These are phyloP conservation scores for Aspergillus versicolor DNA, from an alignment of 2,329 filamentous ascomycete genomes.

Conservation along the genomic window DNA sequence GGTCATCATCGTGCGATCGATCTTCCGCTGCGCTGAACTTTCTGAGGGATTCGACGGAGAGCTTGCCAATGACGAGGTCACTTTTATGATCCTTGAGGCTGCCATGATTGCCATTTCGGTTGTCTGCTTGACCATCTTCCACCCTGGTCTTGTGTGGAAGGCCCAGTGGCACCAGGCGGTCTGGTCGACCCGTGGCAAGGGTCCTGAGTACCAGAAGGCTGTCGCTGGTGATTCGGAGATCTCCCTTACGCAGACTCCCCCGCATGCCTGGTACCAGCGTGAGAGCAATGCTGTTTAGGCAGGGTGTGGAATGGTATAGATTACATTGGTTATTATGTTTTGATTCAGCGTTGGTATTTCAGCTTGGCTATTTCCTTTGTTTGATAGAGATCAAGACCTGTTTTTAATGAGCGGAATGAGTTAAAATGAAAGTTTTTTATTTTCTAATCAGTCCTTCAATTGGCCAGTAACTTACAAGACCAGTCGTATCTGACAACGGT, in stretches of 20 bases:
- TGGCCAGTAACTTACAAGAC: too few species aligned
- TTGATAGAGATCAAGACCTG: too few species aligned
- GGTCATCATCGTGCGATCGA: constrained; percentile 48
- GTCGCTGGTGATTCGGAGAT: neutral
- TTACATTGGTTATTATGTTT: neutral
- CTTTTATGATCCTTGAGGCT: constrained; percentile 56
- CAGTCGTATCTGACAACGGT: too few species aligned
- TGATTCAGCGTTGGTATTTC: neutral
- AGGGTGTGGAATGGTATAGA: neutral
- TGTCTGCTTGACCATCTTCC: constrained; percentile 47
- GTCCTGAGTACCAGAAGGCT: neutral
- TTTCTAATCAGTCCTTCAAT: too few species aligned
- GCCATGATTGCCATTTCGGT: constrained; percentile 52
- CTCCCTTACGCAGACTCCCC: neutral
- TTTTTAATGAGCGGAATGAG: too few species aligned
- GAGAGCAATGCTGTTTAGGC: neutral
- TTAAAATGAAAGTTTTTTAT: too few species aligned
- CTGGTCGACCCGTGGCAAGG: constrained; percentile 5
- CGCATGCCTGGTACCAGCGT: neutral
- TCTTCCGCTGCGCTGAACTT: constrained; percentile 53
- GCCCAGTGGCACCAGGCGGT: constrained; percentile 12
- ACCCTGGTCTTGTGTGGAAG: constrained; percentile 39
- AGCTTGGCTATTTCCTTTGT: too few species aligned
- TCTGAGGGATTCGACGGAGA: constrained; percentile 47
- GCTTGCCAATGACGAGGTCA: constrained; percentile 50